phyloP scores from a whole-genome alignment of 83 land plant species.

The Picea abies region DNA sequence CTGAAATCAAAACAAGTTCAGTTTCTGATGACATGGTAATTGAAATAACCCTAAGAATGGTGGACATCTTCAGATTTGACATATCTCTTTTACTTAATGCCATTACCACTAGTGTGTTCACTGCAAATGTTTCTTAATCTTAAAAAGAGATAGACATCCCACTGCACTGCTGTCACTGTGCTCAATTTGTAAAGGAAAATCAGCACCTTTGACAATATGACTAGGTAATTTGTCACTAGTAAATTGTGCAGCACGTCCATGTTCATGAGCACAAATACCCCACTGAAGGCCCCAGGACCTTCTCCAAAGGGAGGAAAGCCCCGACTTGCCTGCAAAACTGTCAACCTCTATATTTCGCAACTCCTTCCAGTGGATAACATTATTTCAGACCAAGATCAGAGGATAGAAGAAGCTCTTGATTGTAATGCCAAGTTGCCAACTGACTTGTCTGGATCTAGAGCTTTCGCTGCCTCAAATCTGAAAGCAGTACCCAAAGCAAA shows the following conservation, averaged over 20 bases:
- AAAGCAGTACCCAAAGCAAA: too few relatives aligned
- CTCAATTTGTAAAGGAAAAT: slow-evolving; percentile 63
- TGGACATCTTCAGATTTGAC: slow-evolving; percentile 32
- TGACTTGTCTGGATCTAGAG: too few relatives aligned
- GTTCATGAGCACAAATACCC: slow-evolving; percentile 69
- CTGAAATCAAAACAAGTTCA: slow-evolving; percentile 20
- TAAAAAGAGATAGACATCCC: slow-evolving; percentile 17
- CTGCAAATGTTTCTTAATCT: slow-evolving; percentile 14
- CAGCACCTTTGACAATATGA: slow-evolving; percentile 60
- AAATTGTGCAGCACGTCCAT: slow-evolving; percentile 87
- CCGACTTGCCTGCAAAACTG: too few relatives aligned
- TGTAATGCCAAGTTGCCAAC: too few relatives aligned
- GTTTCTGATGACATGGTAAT: slow-evolving; percentile 30
- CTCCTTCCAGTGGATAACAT: too few relatives aligned
- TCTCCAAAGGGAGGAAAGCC: too few relatives aligned
- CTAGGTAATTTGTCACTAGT: slow-evolving; percentile 62
- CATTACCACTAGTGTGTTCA: slow-evolving; percentile 40
- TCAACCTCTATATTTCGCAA: too few relatives aligned
- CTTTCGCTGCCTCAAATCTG: too few relatives aligned
- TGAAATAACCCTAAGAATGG: slow-evolving; percentile 29
- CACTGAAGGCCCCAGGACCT: too few relatives aligned
- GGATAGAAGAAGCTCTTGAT: too few relatives aligned
- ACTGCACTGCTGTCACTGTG: not conserved
- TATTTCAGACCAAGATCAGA: too few relatives aligned
- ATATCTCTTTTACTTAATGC: slow-evolving; percentile 24